These are phyloP conservation scores for Boletus barrowsii DNA, from an alignment of 768 basidiomycete species.

Conservation along the genomic window DNA sequence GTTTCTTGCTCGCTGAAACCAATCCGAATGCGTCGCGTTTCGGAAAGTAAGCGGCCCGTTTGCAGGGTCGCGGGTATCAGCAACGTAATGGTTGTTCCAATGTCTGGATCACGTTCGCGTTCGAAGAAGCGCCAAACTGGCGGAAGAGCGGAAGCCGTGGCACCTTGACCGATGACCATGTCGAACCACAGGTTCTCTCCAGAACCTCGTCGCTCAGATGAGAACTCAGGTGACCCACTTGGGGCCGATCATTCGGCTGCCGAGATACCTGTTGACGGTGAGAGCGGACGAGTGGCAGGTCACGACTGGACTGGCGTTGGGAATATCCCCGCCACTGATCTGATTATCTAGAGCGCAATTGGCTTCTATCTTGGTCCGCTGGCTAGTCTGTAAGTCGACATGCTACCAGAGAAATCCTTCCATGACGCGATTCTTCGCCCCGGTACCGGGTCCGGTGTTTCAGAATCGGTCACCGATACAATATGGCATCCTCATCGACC, in stretches of 20 bases:
- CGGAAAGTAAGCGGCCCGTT: slow-evolving; percentile 2
- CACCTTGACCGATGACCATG: background rate
- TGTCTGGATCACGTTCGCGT: slow-evolving; percentile 4
- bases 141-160: slow-evolving; percentile 4
- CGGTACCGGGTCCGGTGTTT: slow-evolving; percentile 17
- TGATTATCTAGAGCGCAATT: slow-evolving; percentile 3
- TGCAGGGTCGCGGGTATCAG: slow-evolving; percentile 12
- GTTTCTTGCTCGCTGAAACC: background rate
- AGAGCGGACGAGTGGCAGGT: slow-evolving; percentile 10
- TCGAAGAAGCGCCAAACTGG: background rate
- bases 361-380: slow-evolving; percentile 15
- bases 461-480: slow-evolving; percentile 3
- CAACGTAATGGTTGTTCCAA: slow-evolving; percentile 13
- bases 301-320: background rate
- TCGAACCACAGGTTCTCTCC: background rate
- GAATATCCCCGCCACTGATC: slow-evolving; percentile 8
- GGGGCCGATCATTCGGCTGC: slow-evolving; percentile 3
- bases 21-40: slow-evolving; percentile 2
- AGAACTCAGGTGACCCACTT: slow-evolving; percentile 1
- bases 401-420: slow-evolving; percentile 6
- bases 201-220: background rate
- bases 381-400: slow-evolving; percentile 1
- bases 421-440: slow-evolving; percentile 14
- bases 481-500: slow-evolving; percentile 5
- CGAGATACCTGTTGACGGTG: slow-evolving; percentile 5